Evolutionary conservation across 73 alveolate genomes (phyloP), one percentile per base, ranked within the genome.

Genomic region (Paramecium octaurelia): DNA sequence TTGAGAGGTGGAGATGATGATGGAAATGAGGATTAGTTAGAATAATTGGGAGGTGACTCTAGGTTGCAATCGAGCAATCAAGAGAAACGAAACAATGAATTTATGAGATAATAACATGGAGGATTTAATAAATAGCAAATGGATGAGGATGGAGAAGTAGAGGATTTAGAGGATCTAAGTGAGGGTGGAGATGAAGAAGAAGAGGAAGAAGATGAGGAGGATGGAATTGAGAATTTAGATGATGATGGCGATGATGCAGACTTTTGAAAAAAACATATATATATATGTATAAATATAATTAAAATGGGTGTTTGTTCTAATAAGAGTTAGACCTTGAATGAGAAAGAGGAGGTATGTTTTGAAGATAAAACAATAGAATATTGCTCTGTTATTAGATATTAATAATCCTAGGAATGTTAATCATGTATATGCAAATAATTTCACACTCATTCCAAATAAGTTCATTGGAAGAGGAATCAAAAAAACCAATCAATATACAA

Each of bases 131-230:
- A 46, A 12, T 24, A 80, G 10, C 8, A 80, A 36, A 8, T 36
- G 42, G 18, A 75, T 59, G 91, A 80, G 4, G 91, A 73, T 35
- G 87, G 24, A 70, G 59, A 70, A 31, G 91, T n/a, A 35, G 91
- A 84, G 71, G 96, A 58, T 54, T 27, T 94, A 21, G 84, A 80
- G 10, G 92, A 94, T 46, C 27, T 27, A 64, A 54, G 69, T 54
- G 69, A 35, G 5, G 69, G 69, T 54, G 69, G 3, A 54, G 50
- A 64, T 0, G 84, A 64, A 64, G 93, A 69, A n/a, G 75, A 94
- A 50, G 93, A 70, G 11, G 94, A 89, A 54, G 97, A 93, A 69
- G 88, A 89, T 50, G 97, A 93, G 48, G 85, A 94, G 2, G 84
- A 70, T 50, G 92, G 57, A 46, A 73, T 58, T 12, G 92, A 86